These are phyloP conservation scores for Neofusicoccum parvum DNA, from an alignment of 2,329 filamentous ascomycete genomes.

Conservation along the genomic window DNA sequence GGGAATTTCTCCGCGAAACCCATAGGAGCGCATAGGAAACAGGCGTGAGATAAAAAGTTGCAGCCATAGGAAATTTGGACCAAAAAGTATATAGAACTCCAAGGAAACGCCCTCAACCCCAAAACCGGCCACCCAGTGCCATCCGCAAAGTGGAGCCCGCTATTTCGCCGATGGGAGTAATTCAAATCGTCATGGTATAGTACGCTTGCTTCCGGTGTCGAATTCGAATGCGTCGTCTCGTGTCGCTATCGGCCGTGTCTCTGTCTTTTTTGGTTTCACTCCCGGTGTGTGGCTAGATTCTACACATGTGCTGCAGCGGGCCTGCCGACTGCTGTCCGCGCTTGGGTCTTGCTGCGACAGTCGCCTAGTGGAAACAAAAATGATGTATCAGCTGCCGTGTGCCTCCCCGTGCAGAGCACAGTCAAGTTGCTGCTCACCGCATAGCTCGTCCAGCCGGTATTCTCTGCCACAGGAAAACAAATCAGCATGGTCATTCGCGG, in stretches of 20 bases:
- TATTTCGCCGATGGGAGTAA: not conserved
- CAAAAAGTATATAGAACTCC: slow-evolving; percentile 4
- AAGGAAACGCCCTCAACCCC: slow-evolving; percentile 14
- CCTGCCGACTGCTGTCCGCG: slow-evolving; percentile 15
- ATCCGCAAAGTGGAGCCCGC: not conserved
- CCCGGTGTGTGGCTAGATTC: not conserved
- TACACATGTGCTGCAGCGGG: slow-evolving; percentile 13
- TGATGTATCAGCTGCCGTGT: slow-evolving; percentile 7
- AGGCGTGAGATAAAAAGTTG: not conserved
- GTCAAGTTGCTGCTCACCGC: slow-evolving; percentile 38
- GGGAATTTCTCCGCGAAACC: not conserved
- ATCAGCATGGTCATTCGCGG: not conserved
- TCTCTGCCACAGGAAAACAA: slow-evolving; percentile 26
- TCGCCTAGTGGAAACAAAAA: slow-evolving; percentile 6
- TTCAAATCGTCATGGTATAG: slow-evolving; percentile 12
- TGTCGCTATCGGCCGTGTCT: slow-evolving; percentile 7
- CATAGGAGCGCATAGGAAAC: not conserved
- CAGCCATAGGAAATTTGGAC: not conserved
- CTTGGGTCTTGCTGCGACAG: slow-evolving; percentile 18
- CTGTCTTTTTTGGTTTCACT: not conserved
- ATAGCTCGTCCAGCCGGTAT: slow-evolving; percentile 52
- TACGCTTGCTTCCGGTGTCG: slow-evolving; percentile 6
- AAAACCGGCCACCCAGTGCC: not conserved
- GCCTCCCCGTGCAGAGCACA: not conserved
- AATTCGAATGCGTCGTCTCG: slow-evolving; percentile 15